Evolutionary conservation across 176 grass and related monocot species (phyloP).

Genomic region (Otatea glauca): DNA sequence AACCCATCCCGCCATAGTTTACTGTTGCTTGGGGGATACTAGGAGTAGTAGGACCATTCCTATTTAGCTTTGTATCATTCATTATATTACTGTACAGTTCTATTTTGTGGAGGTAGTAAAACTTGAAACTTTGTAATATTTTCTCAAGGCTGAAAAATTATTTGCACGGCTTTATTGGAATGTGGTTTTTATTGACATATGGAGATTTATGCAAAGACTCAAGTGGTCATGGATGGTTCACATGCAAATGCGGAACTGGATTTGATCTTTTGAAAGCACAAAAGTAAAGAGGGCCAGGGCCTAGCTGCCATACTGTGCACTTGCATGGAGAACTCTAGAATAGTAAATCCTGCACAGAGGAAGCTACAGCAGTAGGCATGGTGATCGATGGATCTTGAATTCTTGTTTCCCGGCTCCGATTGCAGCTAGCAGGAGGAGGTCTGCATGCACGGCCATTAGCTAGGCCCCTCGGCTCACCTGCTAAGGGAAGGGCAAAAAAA

Average conservation of each 20-base stretch:
- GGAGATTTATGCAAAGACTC: too few species aligned
- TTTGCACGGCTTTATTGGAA: too few species aligned
- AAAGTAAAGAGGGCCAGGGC: neutral
- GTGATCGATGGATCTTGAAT: neutral
- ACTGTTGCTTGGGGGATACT: conserved; percentile 2
- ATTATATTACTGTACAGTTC: neutral
- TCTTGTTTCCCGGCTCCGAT: neutral
- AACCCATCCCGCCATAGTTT: neutral
- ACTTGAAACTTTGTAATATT: neutral
- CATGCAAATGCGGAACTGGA: too few species aligned
- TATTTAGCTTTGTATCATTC: neutral
- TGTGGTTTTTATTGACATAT: too few species aligned
- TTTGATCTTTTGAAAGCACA: neutral
- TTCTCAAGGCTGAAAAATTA: neutral
- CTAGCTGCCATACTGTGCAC: neutral
- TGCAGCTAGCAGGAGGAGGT: neutral
- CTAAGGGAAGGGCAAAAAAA: neutral
- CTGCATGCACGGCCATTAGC: neutral
- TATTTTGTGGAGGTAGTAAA: neutral
- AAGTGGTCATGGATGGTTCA: too few species aligned
- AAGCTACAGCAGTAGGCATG: conserved; percentile 13
- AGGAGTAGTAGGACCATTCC: conserved; percentile 9
- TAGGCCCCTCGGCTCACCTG: neutral
- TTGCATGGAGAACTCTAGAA: neutral
- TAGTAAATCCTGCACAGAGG: neutral